Percentiles rank a stretch among this genome's conserved stretches.
Evolutionary conservation across 2,329 filamentous ascomycete species (phyloP).

Genomic region (Alternaria sp.): DNA sequence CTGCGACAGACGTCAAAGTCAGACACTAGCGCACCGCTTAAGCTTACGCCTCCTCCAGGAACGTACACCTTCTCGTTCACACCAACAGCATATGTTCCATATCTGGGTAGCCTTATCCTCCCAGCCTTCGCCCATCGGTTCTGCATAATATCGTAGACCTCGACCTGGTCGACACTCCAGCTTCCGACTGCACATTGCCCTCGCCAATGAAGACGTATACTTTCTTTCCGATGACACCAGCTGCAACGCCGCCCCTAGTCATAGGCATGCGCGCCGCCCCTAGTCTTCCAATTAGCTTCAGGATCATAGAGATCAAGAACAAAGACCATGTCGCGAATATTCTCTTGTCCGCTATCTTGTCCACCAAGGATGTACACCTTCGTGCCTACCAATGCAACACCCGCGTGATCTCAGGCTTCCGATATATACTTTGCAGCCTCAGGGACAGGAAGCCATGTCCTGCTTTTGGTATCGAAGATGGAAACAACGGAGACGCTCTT

Average conservation of each 20-base stretch:
- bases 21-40: slow-evolving; percentile 25
- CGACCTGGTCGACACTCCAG: slow-evolving; percentile 30
- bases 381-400: slow-evolving; percentile 32
- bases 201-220: slow-evolving; percentile 43
- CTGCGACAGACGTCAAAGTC: slow-evolving; percentile 35
- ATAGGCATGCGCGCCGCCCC: slow-evolving; percentile 34
- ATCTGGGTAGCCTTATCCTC: slow-evolving; percentile 35
- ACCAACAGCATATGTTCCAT: slow-evolving; percentile 38
- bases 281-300: slow-evolving; percentile 31
- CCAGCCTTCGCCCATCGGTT: slow-evolving; percentile 30
- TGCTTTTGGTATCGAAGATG: slow-evolving; percentile 24
- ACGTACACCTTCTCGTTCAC: slow-evolving; percentile 35
- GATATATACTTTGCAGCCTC: slow-evolving; percentile 28
- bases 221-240: slow-evolving; percentile 29
- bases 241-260: slow-evolving; percentile 33
- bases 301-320: slow-evolving; percentile 34
- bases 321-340: slow-evolving; percentile 34
- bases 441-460: slow-evolving; percentile 23
- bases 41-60: slow-evolving; percentile 33
- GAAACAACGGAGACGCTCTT: slow-evolving; percentile 26
- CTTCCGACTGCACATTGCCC: slow-evolving; percentile 26
- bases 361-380: slow-evolving; percentile 42
- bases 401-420: slow-evolving; percentile 36
- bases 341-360: slow-evolving; percentile 22
- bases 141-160: slow-evolving; percentile 32